phyloP scores from a whole-genome alignment of 441 rosid species.

The Populus hybrid region DNA sequence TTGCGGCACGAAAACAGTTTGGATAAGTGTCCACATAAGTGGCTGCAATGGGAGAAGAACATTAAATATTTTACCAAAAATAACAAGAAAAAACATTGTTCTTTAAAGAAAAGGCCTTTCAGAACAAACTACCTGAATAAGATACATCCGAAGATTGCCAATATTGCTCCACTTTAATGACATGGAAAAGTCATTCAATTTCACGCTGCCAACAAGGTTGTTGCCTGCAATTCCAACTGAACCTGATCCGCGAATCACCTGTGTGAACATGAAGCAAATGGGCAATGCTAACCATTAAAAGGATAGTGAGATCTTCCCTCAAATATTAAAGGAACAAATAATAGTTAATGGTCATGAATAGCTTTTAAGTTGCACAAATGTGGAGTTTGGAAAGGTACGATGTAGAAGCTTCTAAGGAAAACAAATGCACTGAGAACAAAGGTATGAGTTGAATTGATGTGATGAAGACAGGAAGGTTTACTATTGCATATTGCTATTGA shows the following conservation, averaged over 20 bases:
- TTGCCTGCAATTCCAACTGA: conserved; percentile 61
- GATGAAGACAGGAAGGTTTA: not conserved
- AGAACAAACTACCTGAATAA: conserved; percentile 57
- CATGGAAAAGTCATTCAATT: conserved; percentile 64
- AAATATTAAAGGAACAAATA: not conserved
- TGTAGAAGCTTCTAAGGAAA: not conserved
- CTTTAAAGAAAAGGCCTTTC: not conserved
- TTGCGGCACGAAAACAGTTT: conserved; percentile 75
- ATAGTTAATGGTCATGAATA: not conserved
- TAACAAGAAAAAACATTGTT: not conserved
- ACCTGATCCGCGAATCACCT: conserved; percentile 71
- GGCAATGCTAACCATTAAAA: not conserved
- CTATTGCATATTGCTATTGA: not conserved
- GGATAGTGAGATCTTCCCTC: not conserved
- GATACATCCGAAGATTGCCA: conserved; percentile 68
- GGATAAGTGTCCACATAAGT: conserved; percentile 72
- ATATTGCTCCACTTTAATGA: conserved; percentile 80
- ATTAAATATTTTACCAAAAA: not conserved
- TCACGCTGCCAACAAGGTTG: conserved; percentile 77
- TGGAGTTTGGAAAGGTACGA: not conserved
- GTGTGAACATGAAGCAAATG: conserved; percentile 13
- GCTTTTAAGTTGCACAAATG: not conserved
- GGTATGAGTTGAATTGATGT: not conserved
- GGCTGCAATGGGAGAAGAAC: conserved; percentile 49
- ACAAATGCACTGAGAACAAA: not conserved